These are phyloP conservation scores for Zarea fungicola DNA, from an alignment of 2,329 filamentous ascomycete genomes.

Conservation along the genomic window DNA sequence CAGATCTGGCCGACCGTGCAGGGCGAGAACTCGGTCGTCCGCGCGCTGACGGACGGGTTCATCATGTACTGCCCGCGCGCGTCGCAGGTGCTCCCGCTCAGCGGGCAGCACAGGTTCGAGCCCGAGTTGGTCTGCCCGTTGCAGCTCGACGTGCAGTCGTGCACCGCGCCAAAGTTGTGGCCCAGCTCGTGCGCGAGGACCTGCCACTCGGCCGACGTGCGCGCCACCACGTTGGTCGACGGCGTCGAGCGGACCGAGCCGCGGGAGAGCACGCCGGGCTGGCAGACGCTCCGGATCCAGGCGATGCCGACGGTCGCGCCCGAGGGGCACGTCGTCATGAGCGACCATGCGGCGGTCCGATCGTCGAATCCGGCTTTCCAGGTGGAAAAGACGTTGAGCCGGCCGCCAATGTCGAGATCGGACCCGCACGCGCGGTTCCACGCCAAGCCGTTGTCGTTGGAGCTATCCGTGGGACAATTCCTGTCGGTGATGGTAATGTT, in stretches of 20 bases:
- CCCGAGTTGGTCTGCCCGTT: conserved; percentile 38
- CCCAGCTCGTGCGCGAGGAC: conserved; percentile 85
- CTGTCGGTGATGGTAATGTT: conserved; percentile 69
- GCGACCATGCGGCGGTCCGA: conserved; percentile 85
- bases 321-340: conserved; percentile 70
- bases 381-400: conserved; percentile 72
- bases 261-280: conserved; percentile 37
- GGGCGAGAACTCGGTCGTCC: conserved; percentile 69
- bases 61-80: conserved; percentile 73
- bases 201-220: conserved; percentile 76
- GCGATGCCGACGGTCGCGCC: conserved; percentile 76
- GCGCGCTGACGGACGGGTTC: conserved; percentile 72
- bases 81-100: conserved; percentile 59
- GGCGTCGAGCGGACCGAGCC: conserved; percentile 28
- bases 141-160: conserved; percentile 70
- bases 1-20: conserved; percentile 86
- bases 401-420: conserved; percentile 57
- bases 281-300: conserved; percentile 79
- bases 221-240: conserved; percentile 74
- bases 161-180: conserved; percentile 82
- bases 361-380: conserved; percentile 65
- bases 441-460: conserved; percentile 50
- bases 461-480: conserved; percentile 60
- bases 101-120: conserved; percentile 61
- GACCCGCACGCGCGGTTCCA: conserved; percentile 73